Evolutionary conservation across 257 asterid species (phyloP).

Genomic region (Forsythia suspensa): DNA sequence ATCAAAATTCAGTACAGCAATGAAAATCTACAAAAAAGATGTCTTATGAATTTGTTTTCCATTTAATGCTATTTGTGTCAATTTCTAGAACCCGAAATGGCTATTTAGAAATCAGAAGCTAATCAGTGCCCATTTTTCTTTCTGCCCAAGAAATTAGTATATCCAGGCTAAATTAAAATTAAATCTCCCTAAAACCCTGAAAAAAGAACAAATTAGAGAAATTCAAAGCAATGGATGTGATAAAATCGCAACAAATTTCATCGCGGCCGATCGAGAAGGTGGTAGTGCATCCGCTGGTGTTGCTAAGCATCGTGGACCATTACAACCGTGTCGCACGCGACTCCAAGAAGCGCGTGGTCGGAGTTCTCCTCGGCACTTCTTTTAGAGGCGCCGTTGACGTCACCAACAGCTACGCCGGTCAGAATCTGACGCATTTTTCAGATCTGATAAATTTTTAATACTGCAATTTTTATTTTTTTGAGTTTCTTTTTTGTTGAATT

Average conservation of each 20-base stretch:
- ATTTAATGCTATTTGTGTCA: too few relatives aligned
- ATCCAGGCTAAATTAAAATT: not conserved
- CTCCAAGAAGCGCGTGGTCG: slow-evolving; percentile 85
- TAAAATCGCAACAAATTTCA: slow-evolving; percentile 81
- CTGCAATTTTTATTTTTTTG: not conserved
- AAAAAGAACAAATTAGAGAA: not conserved
- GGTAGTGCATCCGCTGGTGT: slow-evolving; percentile 89
- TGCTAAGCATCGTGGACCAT: slow-evolving; percentile 92
- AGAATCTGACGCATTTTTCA: slow-evolving; percentile 12
- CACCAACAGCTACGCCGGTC: slow-evolving; percentile 94
- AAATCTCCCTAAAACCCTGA: slow-evolving; percentile 22
- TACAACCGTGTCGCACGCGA: slow-evolving; percentile 94
- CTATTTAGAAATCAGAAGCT: too few relatives aligned
- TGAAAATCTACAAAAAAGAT: too few relatives aligned
- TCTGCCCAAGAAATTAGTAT: slow-evolving; percentile 1
- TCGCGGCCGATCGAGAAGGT: slow-evolving; percentile 84
- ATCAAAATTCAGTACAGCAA: too few relatives aligned
- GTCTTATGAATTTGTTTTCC: too few relatives aligned
- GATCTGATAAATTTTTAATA: slow-evolving; percentile 45
- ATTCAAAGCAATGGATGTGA: slow-evolving; percentile 59
- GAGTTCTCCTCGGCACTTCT: slow-evolving; percentile 83
- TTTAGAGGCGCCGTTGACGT: slow-evolving; percentile 88
- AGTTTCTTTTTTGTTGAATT: not conserved
- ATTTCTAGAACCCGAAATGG: too few relatives aligned
- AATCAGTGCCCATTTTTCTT: not conserved